A percentile compares a stretch with the other conserved stretches of the same genome.
Evolutionary conservation across 805 yeast species (phyloP).

Genomic region (Blastobotrys robertii): DNA sequence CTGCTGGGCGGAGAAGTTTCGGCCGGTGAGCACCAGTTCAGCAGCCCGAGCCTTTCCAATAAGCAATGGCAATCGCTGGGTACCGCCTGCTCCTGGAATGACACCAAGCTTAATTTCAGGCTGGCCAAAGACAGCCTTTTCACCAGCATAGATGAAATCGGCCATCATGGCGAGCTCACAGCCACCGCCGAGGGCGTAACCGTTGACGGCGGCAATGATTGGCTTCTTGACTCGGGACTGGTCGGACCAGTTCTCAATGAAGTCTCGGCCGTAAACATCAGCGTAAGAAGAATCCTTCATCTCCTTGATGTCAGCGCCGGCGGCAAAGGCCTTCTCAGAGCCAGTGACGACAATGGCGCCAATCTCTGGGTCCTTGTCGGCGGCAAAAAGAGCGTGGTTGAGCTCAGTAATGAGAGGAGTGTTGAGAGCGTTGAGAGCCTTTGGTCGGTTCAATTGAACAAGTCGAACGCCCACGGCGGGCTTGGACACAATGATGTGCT

Average conservation of each 20-base stretch:
- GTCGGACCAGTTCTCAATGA: slow-evolving; percentile 34
- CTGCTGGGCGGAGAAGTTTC: slow-evolving; percentile 33
- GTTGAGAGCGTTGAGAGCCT: slow-evolving; percentile 36
- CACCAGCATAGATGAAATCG: slow-evolving; percentile 42
- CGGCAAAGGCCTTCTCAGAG: slow-evolving; percentile 39
- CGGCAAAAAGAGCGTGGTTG: slow-evolving; percentile 29
- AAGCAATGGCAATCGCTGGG: slow-evolving; percentile 32
- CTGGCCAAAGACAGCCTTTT: slow-evolving; percentile 41
- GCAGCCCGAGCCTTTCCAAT: slow-evolving; percentile 34
- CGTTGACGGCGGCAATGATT: slow-evolving; percentile 45
- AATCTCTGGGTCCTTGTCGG: slow-evolving; percentile 29
- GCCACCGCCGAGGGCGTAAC: slow-evolving; percentile 49
- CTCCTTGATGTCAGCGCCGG: slow-evolving; percentile 48
- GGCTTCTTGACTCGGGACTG: slow-evolving; percentile 35
- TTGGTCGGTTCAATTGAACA: slow-evolving; percentile 35
- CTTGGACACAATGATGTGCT: slow-evolving; percentile 30
- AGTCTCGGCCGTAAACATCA: slow-evolving; percentile 28
- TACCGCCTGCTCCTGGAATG: slow-evolving; percentile 41
- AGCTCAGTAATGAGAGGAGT: slow-evolving; percentile 30
- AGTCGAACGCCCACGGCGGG: slow-evolving; percentile 33
- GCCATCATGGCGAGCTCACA: slow-evolving; percentile 46
- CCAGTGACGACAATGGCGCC: slow-evolving; percentile 44
- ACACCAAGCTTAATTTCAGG: slow-evolving; percentile 47
- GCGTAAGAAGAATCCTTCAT: slow-evolving; percentile 33
- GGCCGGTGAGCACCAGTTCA: slow-evolving; percentile 38